phyloP scores from a whole-genome alignment of 169 alveolate genomes.

The Plasmodium berghei region DNA sequence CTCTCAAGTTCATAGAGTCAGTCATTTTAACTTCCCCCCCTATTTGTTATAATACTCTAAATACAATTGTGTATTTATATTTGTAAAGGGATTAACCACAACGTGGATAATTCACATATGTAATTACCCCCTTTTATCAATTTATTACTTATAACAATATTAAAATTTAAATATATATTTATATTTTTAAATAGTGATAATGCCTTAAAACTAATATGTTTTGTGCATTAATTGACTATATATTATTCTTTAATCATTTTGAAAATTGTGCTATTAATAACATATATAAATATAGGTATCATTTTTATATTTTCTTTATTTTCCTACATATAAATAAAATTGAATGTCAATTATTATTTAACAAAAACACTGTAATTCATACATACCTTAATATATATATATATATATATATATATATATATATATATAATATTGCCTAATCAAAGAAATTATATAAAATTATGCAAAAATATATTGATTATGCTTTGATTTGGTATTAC shows the following conservation, averaged over 20 bases:
- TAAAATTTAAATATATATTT: too few species aligned
- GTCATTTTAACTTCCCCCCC: slow-evolving; percentile 29
- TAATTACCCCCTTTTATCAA: not conserved
- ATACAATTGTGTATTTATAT: not conserved
- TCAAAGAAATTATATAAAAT: too few species aligned
- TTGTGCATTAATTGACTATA: not conserved
- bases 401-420: too few species aligned
- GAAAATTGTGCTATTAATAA: not conserved
- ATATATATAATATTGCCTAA: too few species aligned
- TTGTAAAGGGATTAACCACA: not conserved
- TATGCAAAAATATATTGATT: too few species aligned
- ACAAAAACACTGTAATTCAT: not conserved
- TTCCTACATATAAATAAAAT: not conserved
- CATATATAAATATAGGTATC: not conserved
- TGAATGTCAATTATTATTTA: not conserved
- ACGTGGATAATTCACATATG: not conserved
- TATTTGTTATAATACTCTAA: not conserved
- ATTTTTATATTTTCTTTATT: not conserved
- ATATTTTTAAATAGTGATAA: too few species aligned
- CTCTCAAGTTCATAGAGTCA: slow-evolving; percentile 5
- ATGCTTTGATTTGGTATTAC: too few species aligned
- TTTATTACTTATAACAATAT: too few species aligned
- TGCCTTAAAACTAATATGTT: too few species aligned
- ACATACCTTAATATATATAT: not conserved
- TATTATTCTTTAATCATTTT: slow-evolving; percentile 6